Base-by-base conservation (phyloP, 1,139 yeast genomes). In the Magnusiomyces suaveolens region DNA sequence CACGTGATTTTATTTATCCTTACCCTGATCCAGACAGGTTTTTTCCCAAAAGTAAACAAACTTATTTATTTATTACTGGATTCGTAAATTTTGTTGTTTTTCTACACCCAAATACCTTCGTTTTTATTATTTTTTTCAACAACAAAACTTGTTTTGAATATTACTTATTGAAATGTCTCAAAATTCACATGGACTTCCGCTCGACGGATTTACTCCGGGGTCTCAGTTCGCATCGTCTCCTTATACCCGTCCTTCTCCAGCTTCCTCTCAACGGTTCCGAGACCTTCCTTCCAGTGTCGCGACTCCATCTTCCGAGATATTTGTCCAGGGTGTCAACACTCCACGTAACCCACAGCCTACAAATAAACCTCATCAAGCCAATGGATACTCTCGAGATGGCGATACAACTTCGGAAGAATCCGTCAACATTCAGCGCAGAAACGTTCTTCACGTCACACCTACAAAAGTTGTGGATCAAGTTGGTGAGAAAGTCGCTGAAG, bases 401-500 rank as follows among this genome's bases (percentile, higher is more conserved):
- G 24, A 46, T 26, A 29, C 50, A 25, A 47, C 44, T 6, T 44
- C 41, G 20, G 52, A 39, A 25, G 52, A 49, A 26, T 18, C 46
- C 4, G 39, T 52, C 25, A 52, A 43, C 18, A 32, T 51, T 21
- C 54, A 54, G 46, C 54, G 59, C 16, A 32, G 59, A 39, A 38
- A 52, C 4, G 49, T 56, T 14, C 51, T 56, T 25, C 55, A 51
- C 24, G 38, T 61, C 16, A 63, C 60, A 4, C 88, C 90, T 53
- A 90, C 95, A 41, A 87, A 86, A 67, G 96, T 92, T 33, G 81
- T 81, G 23, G 98, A 92, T 73, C 81, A 84, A 46, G 89, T 96
- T 3, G 97, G 96, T 58, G 97, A 90, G 66, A 87, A 88, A 63
- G 97, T 92, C 18, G 79, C 94, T 53, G 96, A 89, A 67, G 83